These are phyloP conservation scores for Filobasidium floriforme DNA, from an alignment of 768 basidiomycete species.

Conservation along the genomic window DNA sequence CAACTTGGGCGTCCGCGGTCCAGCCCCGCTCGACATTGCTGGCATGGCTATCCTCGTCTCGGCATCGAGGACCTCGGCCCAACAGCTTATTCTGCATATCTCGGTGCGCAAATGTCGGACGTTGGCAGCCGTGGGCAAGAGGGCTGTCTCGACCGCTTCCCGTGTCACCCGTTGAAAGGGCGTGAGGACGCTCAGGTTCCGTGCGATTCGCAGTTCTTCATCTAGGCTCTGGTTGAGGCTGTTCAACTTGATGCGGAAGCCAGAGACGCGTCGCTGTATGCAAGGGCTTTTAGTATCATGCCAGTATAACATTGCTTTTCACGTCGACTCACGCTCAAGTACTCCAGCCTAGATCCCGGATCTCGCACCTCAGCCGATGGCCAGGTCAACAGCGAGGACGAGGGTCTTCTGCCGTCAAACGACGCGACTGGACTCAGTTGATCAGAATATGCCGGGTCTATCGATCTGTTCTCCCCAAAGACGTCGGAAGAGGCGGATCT, in stretches of 20 bases:
- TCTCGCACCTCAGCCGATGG: background rate
- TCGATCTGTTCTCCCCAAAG: background rate
- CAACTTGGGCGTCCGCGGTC: background rate
- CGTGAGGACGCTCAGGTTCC: slow-evolving; percentile 74
- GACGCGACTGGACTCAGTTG: slow-evolving; percentile 24
- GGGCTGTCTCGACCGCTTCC: slow-evolving; percentile 59
- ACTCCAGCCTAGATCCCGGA: background rate
- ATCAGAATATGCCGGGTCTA: background rate
- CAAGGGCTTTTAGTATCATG: background rate
- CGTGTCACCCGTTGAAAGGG: slow-evolving; percentile 82
- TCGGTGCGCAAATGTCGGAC: slow-evolving; percentile 64
- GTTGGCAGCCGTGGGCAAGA: slow-evolving; percentile 59
- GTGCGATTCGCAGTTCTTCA: slow-evolving; percentile 59
- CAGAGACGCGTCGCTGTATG: slow-evolving; percentile 27
- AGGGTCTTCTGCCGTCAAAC: slow-evolving; percentile 20
- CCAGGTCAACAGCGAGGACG: background rate
- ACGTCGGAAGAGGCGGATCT: background rate
- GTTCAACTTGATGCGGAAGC: slow-evolving; percentile 20
- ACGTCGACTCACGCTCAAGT: background rate
- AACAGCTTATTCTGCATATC: slow-evolving; percentile 58
- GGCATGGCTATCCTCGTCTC: slow-evolving; percentile 1
- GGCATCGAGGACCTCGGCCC: slow-evolving; percentile 1
- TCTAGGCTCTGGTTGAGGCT: slow-evolving; percentile 51
- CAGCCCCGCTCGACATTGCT: background rate
- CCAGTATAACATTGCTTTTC: background rate